phyloP scores from a whole-genome alignment of 768 basidiomycete species.

The Boletales sp. region DNA sequence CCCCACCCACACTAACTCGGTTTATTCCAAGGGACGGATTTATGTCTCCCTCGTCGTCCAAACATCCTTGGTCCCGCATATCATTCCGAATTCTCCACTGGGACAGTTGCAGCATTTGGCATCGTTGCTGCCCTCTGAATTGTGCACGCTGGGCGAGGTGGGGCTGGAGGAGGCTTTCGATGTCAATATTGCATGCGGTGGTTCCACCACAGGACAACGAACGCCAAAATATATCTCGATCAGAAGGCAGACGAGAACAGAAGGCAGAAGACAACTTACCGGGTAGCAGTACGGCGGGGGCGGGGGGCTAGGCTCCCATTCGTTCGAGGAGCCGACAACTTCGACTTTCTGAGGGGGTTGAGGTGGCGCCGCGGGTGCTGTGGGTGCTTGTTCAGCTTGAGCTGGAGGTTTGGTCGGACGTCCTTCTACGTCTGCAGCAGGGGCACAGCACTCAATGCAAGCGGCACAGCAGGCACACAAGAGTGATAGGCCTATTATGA shows the following conservation, averaged over 20 bases:
- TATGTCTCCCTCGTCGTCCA: too few relatives aligned
- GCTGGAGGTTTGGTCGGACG: not conserved
- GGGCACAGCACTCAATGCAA: not conserved
- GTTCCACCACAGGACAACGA: too few relatives aligned
- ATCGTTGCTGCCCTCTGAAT: not conserved
- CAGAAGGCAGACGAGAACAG: too few relatives aligned
- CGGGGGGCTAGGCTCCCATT: conserved; percentile 1
- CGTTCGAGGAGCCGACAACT: not conserved
- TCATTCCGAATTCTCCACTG: not conserved
- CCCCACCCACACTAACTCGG: too few relatives aligned
- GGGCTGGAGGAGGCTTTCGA: not conserved
- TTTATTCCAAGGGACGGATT: too few relatives aligned
- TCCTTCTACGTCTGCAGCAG: not conserved
- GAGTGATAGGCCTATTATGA: not conserved
- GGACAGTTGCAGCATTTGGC: not conserved
- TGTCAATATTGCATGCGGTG: not conserved
- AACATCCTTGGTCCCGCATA: not conserved
- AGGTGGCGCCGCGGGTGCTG: not conserved
- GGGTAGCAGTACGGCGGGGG: conserved; percentile 5
- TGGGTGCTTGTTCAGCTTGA: not conserved
- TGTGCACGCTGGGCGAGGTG: not conserved
- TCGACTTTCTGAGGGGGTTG: not conserved
- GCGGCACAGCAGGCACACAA: not conserved
- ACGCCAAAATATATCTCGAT: not conserved
- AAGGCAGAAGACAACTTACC: not conserved